Evolutionary conservation across 2,329 filamentous ascomycete genomes (phyloP).

Genomic region (Fusarium goolgardi): DNA sequence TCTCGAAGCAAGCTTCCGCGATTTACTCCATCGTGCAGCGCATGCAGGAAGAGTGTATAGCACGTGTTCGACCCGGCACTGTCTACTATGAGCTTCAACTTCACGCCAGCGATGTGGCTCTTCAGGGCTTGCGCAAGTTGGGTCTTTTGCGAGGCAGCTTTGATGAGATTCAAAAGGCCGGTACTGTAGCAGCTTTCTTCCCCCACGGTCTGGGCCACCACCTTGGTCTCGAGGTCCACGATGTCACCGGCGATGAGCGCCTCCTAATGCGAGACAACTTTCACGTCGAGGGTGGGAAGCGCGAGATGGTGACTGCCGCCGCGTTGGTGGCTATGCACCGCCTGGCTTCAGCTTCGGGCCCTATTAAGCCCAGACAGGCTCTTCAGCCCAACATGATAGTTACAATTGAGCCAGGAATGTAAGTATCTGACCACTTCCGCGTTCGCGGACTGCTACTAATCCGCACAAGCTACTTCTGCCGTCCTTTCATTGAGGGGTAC

Average conservation of each 20-base stretch:
- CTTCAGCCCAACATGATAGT: conserved; percentile 74
- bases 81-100: conserved; percentile 78
- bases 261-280: conserved; percentile 49
- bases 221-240: conserved; percentile 73
- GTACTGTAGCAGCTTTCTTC: conserved; percentile 71
- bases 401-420: conserved; percentile 82
- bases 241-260: conserved; percentile 60
- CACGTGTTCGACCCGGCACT: conserved; percentile 74
- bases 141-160: conserved; percentile 76
- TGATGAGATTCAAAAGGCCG: conserved; percentile 64
- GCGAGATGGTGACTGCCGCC: conserved; percentile 55
- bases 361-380: conserved; percentile 52
- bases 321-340: conserved; percentile 49
- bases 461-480: conserved; percentile 74
- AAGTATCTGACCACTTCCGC: conserved; percentile 44
- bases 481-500: conserved; percentile 77
- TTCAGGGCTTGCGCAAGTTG: conserved; percentile 75
- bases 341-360: conserved; percentile 43
- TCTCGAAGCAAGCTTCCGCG: conserved; percentile 73
- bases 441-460: conserved; percentile 9
- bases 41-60: conserved; percentile 84
- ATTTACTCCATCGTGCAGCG: conserved; percentile 82
- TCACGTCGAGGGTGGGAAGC: conserved; percentile 54
- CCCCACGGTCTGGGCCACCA: conserved; percentile 74
- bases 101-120: conserved; percentile 77